Evolutionary conservation across 2,329 filamentous ascomycete genomes (phyloP).

Genomic region (Fusarium papillatum): DNA sequence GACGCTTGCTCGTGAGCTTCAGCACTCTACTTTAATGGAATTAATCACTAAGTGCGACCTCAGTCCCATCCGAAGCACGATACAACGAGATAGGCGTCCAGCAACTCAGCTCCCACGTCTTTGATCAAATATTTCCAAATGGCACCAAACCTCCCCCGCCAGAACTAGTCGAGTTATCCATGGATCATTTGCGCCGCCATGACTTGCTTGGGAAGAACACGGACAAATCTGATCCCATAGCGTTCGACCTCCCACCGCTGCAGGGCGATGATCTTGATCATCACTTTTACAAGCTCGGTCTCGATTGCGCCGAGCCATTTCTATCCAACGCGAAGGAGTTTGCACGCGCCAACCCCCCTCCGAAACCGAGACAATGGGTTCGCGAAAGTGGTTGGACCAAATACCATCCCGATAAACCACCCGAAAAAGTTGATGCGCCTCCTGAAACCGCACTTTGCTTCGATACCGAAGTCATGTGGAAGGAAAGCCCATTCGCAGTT

Average conservation of each 20-base stretch:
- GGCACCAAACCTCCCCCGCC: conserved; percentile 69
- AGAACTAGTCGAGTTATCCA: conserved; percentile 84
- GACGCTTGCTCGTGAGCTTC: conserved; percentile 58
- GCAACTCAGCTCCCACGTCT: conserved; percentile 88
- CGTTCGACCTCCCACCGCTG: conserved; percentile 86
- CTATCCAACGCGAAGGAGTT: conserved; percentile 82
- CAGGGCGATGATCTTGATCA: conserved; percentile 89
- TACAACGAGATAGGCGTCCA: conserved; percentile 96
- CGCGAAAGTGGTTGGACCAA: conserved; percentile 93
- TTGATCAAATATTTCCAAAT: conserved; percentile 83
- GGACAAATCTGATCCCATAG: conserved; percentile 81
- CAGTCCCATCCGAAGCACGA: conserved; percentile 71
- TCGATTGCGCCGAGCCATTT: conserved; percentile 90
- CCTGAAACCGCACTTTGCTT: conserved; percentile 89
- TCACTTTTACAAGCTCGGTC: conserved; percentile 91
- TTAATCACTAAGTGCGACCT: neutral
- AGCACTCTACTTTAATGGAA: neutral
- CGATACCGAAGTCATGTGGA: conserved; percentile 98
- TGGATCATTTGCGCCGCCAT: conserved; percentile 86
- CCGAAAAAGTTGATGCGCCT: conserved; percentile 80
- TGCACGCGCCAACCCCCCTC: conserved; percentile 70
- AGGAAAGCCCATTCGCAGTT: conserved; percentile 90
- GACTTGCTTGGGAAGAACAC: conserved; percentile 92
- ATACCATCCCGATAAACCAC: conserved; percentile 81
- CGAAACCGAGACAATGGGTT: conserved; percentile 79